Evolutionary conservation across 2,329 filamentous ascomycete species (phyloP).

Genomic region (Celoporthe dispersa): DNA sequence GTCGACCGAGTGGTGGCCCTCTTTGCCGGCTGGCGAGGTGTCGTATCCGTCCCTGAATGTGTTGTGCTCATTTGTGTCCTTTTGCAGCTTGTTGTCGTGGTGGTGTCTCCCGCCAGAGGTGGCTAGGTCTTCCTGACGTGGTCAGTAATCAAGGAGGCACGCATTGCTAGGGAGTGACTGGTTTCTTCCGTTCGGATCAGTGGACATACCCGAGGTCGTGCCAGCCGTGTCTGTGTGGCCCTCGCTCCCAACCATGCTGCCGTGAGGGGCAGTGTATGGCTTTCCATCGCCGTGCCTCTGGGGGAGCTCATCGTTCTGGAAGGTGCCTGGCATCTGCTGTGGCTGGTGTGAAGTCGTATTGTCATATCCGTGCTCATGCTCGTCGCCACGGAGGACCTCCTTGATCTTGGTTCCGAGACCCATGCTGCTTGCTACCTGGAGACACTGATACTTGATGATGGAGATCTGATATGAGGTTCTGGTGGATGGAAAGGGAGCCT

Average conservation of each 20-base stretch:
- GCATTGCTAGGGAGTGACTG: background rate
- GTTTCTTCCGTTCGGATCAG: background rate
- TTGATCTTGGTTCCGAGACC: constrained; percentile 36
- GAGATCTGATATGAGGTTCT: background rate
- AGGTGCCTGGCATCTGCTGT: constrained; percentile 30
- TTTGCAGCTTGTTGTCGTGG: constrained; percentile 30
- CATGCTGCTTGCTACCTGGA: constrained; percentile 28
- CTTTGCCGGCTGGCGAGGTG: background rate
- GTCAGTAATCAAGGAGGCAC: background rate
- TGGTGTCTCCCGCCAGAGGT: constrained; percentile 18
- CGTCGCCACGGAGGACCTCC: constrained; percentile 33
- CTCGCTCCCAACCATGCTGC: constrained; percentile 16
- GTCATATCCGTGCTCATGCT: constrained; percentile 8
- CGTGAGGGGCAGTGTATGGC: constrained; percentile 23
- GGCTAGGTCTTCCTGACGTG: background rate
- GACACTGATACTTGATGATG: background rate
- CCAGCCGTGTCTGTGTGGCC: constrained; percentile 17
- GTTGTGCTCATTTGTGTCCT: constrained; percentile 21
- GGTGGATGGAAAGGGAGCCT: too few relatives aligned
- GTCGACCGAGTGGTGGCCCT: constrained; percentile 1
- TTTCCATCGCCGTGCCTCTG: constrained; percentile 28
- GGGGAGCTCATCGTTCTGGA: constrained; percentile 30
- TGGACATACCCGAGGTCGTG: constrained; percentile 4
- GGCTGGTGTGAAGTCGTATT: background rate
- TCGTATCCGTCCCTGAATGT: constrained; percentile 9